phyloP scores from a whole-genome alignment of 192 early-diverging fungal species.

The Coemansia umbellata region DNA sequence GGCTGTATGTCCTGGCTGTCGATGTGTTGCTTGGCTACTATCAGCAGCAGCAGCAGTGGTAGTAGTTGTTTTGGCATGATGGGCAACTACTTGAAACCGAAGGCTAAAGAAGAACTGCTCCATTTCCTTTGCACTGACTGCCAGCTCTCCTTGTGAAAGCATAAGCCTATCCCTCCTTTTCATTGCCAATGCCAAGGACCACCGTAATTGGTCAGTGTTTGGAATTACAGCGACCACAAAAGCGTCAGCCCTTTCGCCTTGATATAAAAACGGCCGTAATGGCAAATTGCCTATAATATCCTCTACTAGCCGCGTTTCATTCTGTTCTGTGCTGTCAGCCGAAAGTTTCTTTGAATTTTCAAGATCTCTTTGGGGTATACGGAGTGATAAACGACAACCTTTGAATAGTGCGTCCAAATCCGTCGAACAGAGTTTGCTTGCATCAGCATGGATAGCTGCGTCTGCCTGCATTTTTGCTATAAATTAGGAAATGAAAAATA shows the following conservation, averaged over 20 bases:
- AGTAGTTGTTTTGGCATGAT: slow-evolving; percentile 11
- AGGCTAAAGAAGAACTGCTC: slow-evolving; percentile 25
- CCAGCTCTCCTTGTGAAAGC: slow-evolving; percentile 20
- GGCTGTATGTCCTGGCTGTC: neutral
- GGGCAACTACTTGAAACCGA: slow-evolving; percentile 12
- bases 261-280: slow-evolving; percentile 19
- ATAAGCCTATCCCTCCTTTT: slow-evolving; percentile 9
- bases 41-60: neutral
- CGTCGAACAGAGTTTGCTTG: neutral
- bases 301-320: slow-evolving; percentile 10
- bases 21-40: neutral
- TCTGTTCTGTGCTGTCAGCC: neutral
- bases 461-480: too few relatives aligned
- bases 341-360: neutral
- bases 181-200: slow-evolving; percentile 30
- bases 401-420: slow-evolving; percentile 38
- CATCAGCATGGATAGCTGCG: neutral
- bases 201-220: slow-evolving; percentile 37
- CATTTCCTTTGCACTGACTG: slow-evolving; percentile 12
- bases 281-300: slow-evolving; percentile 16
- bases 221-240: slow-evolving; percentile 30
- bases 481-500: too few relatives aligned
- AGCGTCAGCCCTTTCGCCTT: slow-evolving; percentile 25
- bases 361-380: slow-evolving; percentile 16
- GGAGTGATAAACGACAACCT: slow-evolving; percentile 26